Base-by-base conservation (phyloP, 169 alveolate species). In the Prorocentrum cordatum region DNA sequence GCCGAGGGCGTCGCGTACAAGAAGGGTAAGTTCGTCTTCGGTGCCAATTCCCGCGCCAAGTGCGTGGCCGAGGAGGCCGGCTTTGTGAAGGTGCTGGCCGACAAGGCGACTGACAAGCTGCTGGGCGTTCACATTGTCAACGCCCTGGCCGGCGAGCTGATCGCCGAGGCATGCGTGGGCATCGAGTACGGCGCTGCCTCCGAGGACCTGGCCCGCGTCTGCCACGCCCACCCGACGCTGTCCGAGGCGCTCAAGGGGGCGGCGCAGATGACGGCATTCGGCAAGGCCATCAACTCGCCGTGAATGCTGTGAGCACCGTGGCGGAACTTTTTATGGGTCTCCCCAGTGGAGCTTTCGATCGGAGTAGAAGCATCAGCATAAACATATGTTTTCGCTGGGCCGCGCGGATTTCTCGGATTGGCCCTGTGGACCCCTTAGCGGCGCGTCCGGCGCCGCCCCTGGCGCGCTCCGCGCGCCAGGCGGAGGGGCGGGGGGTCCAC, bases 181-280 rank as follows among this genome's bases (percentile, higher is more conserved):
- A 80, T 80, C 58, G 90, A 80, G 73, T 80, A 80, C 33, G 90
- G 90, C 24, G 90, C 90, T 20, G 90, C 90, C 31, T 61, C 90
- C 3, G 90, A 80, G 79, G 79, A 64, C 36, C 59, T 82, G 58
- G 79, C 93, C 31, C 94, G 98, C 83, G 96, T 98, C 83, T 96
- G 99, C 93, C 98, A 96, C 93, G 99, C 99, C 35, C 99, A 98
- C 92, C 99, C 99, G 39, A 97, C 99, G 50, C 94, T 97, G 39
- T 95, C 99, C 6, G 99, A 98, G 93, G 99, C 98, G 22, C 75
- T 79, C 31, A 79, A 79, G 58, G 89, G 89, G 36, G 89, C 89
- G 1, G 72, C 89, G 32, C 89, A 79, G 71, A 58, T 59, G 77
- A 61, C 89, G 4, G 89, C 89, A 38, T 79, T 79, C 39, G 75